Base-by-base conservation (phyloP, 176 grass and related monocot species). In the Musa itinerans region DNA sequence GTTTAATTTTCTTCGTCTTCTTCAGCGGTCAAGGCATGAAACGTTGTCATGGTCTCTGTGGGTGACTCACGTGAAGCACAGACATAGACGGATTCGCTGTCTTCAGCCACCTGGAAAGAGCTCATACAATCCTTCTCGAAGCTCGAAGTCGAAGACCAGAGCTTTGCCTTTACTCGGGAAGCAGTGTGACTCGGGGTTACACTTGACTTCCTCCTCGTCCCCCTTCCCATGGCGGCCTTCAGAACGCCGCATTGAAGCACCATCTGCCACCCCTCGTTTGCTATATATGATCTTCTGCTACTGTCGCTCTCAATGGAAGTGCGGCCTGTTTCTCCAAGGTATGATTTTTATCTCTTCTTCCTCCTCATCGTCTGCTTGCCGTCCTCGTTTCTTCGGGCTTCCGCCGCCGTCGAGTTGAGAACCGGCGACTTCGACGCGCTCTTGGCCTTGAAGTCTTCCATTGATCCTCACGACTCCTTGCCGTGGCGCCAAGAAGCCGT, bases 381-480 rank as follows among this genome's bases (percentile, higher is more conserved):
- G 9, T 57, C 21, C 81, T 73, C 11, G 15, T 86, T 68, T 2
- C 59, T 69, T 22, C 68, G 65, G 69, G 24, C 52, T n/a, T 51
- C 27, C 26, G 27, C 65, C 69, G 9, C 9, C 14, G 21, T 14
- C 10, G 48, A 79, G 53, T 52, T 21, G 53, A 17, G 48, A 14
- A 43, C 34, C 34, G 9, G 25, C 78, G 94, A 98, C 15, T 68
- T 84, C 0, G 90, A 87, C 64, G 82, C 94, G 9, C 86, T 98
- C 8, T 80, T 98, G 10, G 75, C 52, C 51, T 77, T 98, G 57
- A 98, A 98, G 57, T 76, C 88, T 49, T 64, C 94, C 1, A 58
- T 97, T 0, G 95, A 98, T 78, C 67, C 54, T 4, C 87, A 74
- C 0, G 72, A 84, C 84, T 83, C 88, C 52, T 83, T 98, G 52